These are phyloP conservation scores for Odontarrhena argentea DNA, from an alignment of 345 rosid species.

Conservation along the genomic window DNA sequence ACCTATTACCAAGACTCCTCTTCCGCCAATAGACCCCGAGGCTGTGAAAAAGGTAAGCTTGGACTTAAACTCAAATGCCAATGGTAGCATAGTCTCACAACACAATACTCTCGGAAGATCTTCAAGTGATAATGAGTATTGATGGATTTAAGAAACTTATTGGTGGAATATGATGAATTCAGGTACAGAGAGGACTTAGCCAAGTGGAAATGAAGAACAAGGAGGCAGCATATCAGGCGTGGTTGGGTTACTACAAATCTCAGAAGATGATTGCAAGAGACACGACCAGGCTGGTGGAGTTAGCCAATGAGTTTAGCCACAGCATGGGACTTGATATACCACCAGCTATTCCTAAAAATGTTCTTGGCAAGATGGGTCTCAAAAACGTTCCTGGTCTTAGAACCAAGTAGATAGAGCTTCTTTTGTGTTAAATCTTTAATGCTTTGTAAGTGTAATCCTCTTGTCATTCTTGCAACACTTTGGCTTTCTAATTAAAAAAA, in stretches of 20 bases:
- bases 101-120: not conserved
- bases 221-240: conserved; percentile 91
- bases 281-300: conserved; percentile 77
- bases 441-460: conserved; percentile 25
- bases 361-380: conserved; percentile 94
- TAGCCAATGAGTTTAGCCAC: conserved; percentile 91
- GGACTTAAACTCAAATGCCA: not conserved
- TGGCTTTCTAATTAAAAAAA: not conserved
- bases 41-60: conserved; percentile 70
- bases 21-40: conserved; percentile 72
- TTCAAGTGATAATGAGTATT: not conserved
- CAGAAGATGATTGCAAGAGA: conserved; percentile 71
- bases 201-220: conserved; percentile 85
- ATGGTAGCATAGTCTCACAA: conserved; percentile 14
- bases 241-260: conserved; percentile 98
- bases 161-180: conserved; percentile 20
- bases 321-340: conserved; percentile 91
- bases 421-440: not conserved
- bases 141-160: conserved; percentile 32
- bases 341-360: conserved; percentile 75
- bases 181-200: conserved; percentile 78
- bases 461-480: conserved; percentile 15
- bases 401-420: conserved; percentile 52
- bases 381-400: conserved; percentile 86
- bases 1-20: conserved; percentile 69